Evolutionary conservation across 257 asterid species (phyloP).

Genomic region (Fraxinus pennsylvanica): DNA sequence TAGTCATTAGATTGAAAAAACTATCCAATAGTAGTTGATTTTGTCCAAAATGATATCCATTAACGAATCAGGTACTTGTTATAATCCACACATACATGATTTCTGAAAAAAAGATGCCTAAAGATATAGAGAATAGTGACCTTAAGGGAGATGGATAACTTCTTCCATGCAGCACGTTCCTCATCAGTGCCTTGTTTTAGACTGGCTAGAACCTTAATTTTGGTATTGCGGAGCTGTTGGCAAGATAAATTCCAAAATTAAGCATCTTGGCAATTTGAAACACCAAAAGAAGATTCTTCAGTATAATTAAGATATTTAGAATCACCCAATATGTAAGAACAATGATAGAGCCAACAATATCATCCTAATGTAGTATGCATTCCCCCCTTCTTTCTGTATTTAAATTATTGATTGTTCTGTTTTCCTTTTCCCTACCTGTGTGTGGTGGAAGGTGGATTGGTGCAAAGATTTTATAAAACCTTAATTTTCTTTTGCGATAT

Average conservation of each 20-base stretch:
- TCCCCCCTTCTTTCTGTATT: slow-evolving; percentile 10
- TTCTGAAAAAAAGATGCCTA: slow-evolving; percentile 7
- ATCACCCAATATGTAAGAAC: slow-evolving; percentile 19
- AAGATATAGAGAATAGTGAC: slow-evolving; percentile 36
- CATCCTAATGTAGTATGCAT: slow-evolving; percentile 8
- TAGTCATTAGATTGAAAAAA: neutral
- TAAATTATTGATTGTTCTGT: neutral
- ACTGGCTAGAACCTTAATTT: slow-evolving; percentile 77
- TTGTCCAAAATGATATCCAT: neutral
- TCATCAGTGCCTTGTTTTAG: slow-evolving; percentile 68
- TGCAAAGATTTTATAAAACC: neutral
- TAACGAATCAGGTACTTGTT: neutral
- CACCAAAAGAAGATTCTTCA: slow-evolving; percentile 1
- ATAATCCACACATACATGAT: neutral
- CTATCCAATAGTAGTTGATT: neutral
- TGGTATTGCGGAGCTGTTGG: slow-evolving; percentile 85
- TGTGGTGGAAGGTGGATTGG: neutral
- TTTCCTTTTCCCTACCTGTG: neutral
- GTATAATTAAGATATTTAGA: slow-evolving; percentile 13
- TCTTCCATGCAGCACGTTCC: slow-evolving; percentile 78
- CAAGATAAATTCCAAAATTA: slow-evolving; percentile 27
- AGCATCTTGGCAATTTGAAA: slow-evolving; percentile 18
- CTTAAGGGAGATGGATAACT: slow-evolving; percentile 73
- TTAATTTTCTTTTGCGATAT: neutral
- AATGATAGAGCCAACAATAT: neutral